These are phyloP conservation scores for Ophiostoma pallidulum DNA, from an alignment of 2,329 filamentous ascomycete genomes.

Conservation along the genomic window DNA sequence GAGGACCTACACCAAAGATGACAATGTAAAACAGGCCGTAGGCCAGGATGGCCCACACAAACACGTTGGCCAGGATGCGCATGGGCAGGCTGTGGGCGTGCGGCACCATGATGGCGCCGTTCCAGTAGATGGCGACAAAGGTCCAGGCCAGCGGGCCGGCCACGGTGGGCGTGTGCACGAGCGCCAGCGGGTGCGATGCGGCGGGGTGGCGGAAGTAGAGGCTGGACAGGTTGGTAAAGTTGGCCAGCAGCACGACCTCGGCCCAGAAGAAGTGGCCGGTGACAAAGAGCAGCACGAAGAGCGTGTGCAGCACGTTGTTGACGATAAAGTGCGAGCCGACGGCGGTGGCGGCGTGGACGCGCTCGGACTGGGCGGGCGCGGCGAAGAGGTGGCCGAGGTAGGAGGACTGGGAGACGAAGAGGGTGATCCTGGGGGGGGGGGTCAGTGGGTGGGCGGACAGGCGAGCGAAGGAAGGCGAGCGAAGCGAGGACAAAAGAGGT, in stretches of 20 bases:
- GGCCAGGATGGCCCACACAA: constrained; percentile 73
- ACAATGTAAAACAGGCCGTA: constrained; percentile 70
- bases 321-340: constrained; percentile 78
- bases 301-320: constrained; percentile 75
- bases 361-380: constrained; percentile 39
- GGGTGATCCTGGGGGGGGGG: constrained; percentile 45
- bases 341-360: constrained; percentile 60
- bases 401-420: constrained; percentile 65
- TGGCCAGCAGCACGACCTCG: constrained; percentile 66
- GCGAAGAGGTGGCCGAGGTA: constrained; percentile 74
- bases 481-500: too few species aligned
- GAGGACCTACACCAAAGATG: constrained; percentile 52
- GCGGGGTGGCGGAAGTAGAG: constrained; percentile 74
- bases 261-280: constrained; percentile 65
- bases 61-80: constrained; percentile 76
- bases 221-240: constrained; percentile 69
- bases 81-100: constrained; percentile 56
- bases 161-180: constrained; percentile 68
- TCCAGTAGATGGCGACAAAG: constrained; percentile 81
- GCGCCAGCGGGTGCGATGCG: constrained; percentile 44
- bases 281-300: constrained; percentile 76
- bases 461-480: background rate
- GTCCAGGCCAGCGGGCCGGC: constrained; percentile 78
- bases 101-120: constrained; percentile 73
- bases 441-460: constrained; percentile 6